Percentiles rank a stretch among this genome's conserved stretches.
Evolutionary conservation across 2,329 filamentous ascomycete genomes (phyloP).

Genomic region (Orbilia blumenaviensis): DNA sequence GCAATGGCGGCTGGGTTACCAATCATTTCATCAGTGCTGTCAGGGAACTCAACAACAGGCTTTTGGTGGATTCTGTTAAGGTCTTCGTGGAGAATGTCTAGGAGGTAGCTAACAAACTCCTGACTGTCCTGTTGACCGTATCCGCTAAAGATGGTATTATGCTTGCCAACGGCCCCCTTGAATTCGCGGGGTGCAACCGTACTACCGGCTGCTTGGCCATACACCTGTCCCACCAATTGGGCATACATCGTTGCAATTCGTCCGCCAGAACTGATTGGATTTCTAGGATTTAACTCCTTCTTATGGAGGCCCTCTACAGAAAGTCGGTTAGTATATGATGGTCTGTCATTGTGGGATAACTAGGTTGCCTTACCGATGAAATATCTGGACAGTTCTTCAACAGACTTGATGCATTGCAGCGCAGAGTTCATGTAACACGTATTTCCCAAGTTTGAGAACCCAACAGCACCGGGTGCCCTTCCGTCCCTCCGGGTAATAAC

Average conservation of each 20-base stretch:
- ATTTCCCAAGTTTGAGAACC: conserved; percentile 89
- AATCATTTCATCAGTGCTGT: conserved; percentile 96
- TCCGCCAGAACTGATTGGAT: conserved; percentile 85
- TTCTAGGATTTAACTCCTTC: conserved; percentile 82
- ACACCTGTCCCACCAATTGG: conserved; percentile 78
- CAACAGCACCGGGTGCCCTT: conserved; percentile 77
- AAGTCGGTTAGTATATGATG: conserved; percentile 49
- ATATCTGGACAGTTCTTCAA: conserved; percentile 91
- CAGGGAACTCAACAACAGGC: conserved; percentile 95
- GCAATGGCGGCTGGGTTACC: conserved; percentile 80
- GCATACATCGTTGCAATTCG: conserved; percentile 87
- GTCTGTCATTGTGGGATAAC: neutral
- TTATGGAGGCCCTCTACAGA: conserved; percentile 71
- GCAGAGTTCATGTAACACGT: conserved; percentile 99
- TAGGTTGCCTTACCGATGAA: conserved; percentile 70
- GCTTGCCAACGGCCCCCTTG: conserved; percentile 81
- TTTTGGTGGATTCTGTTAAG: conserved; percentile 93
- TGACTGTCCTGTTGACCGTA: conserved; percentile 98
- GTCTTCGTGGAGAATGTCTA: conserved; percentile 95
- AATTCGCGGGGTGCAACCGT: conserved; percentile 82
- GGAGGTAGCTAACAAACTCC: conserved; percentile 92
- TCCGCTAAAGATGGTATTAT: conserved; percentile 85
- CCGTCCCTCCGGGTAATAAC: conserved; percentile 76
- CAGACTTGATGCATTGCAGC: conserved; percentile 89
- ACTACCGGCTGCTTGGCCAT: conserved; percentile 72